Evolutionary conservation across 192 early-diverging fungal genomes (phyloP).

Genomic region (Gaertneriomyces semiglobifer): DNA sequence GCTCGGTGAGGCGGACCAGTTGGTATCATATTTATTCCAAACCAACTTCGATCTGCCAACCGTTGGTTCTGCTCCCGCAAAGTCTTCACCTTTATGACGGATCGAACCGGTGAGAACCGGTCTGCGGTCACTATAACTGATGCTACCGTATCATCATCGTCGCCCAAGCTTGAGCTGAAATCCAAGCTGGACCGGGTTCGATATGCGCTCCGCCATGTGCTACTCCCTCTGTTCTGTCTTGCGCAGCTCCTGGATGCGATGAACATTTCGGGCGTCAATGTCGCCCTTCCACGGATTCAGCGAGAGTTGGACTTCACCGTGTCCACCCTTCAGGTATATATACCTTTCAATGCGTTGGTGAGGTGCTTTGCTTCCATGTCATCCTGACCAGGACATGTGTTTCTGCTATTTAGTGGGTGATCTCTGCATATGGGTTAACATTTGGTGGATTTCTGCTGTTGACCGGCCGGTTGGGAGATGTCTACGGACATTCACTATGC

Average conservation of each 20-base stretch:
- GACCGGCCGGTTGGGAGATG: slow-evolving; percentile 30
- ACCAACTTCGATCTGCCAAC: too few species aligned
- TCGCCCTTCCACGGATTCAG: slow-evolving; percentile 18
- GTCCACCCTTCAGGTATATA: slow-evolving; percentile 12
- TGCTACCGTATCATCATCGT: too few species aligned
- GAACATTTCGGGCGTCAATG: slow-evolving; percentile 21
- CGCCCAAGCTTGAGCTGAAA: neutral
- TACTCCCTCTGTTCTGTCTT: slow-evolving; percentile 23
- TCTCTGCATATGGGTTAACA: slow-evolving; percentile 28
- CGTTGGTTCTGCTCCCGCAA: too few species aligned
- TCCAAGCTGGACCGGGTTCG: neutral
- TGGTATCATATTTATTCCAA: too few species aligned
- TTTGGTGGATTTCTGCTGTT: slow-evolving; percentile 35
- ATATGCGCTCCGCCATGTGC: slow-evolving; percentile 1
- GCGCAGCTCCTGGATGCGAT: slow-evolving; percentile 24
- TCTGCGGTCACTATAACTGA: too few species aligned
- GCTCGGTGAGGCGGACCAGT: too few species aligned
- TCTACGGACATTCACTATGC: slow-evolving; percentile 29
- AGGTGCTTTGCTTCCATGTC: neutral
- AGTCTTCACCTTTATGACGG: too few species aligned
- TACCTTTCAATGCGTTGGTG: neutral
- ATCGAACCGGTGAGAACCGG: too few species aligned
- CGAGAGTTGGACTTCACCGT: slow-evolving; percentile 17
- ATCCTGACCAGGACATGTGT: neutral
- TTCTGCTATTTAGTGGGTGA: slow-evolving; percentile 20